Conservation (phyloP, 1,284 basidiomycete genomes). For the Rhodotorula glutinis region DNA sequence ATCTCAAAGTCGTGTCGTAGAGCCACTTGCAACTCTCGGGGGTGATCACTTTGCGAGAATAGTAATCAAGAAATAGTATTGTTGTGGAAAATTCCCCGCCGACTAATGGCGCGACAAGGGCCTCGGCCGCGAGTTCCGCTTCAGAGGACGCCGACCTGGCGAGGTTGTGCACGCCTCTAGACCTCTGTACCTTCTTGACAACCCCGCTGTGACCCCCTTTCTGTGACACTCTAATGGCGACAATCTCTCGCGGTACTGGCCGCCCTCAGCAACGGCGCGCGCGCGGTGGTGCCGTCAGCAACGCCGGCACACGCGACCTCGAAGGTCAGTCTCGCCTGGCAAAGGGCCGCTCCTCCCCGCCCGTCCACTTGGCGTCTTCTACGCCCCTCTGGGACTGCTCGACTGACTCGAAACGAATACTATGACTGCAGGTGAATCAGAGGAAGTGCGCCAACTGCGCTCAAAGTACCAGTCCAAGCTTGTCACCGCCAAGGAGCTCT, state of each 20-base stretch:
- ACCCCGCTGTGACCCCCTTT: not conserved
- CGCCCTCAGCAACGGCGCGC: conserved; percentile 22
- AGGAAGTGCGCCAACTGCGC: conserved; percentile 33
- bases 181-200: not conserved
- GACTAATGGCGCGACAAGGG: no score
- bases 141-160: no score
- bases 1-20: not conserved
- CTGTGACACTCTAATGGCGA: conserved; percentile 13
- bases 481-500: conserved; percentile 59
- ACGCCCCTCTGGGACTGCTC: no score
- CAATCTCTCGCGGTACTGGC: conserved; percentile 22
- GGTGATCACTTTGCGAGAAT: no score
- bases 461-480: conserved; percentile 29
- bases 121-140: no score
- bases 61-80: no score
- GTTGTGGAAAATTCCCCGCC: no score
- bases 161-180: not conserved
- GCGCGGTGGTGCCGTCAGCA: conserved; percentile 18
- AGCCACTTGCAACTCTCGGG: not conserved
- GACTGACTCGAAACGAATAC: not conserved
- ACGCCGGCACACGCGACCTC: conserved; percentile 6
- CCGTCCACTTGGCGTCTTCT: not conserved
- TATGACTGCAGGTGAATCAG: conserved; percentile 20
- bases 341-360: not conserved
- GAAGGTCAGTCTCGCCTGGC: not conserved